These are phyloP conservation scores for Rhododendron griersonianum DNA, from an alignment of 148 eudicot genomes.

Conservation along the genomic window DNA sequence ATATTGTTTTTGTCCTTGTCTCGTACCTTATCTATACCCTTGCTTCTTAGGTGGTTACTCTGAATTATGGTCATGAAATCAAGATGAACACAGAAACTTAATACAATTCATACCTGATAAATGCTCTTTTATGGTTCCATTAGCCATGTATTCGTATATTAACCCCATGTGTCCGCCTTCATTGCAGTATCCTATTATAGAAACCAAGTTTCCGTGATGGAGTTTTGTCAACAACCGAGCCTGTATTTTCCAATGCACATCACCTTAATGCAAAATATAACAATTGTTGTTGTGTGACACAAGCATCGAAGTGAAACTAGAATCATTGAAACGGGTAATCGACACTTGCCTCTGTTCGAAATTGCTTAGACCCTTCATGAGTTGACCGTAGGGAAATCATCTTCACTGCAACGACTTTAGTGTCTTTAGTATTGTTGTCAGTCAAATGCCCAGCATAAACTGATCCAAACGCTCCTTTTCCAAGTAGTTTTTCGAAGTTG, in stretches of 20 bases:
- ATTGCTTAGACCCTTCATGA: slow-evolving; percentile 19
- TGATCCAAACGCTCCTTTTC: slow-evolving; percentile 33
- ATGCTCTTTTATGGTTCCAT: slow-evolving; percentile 7
- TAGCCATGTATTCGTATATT: slow-evolving; percentile 16
- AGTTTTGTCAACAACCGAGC: slow-evolving; percentile 15
- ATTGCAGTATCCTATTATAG: slow-evolving; percentile 24
- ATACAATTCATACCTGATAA: slow-evolving; percentile 11
- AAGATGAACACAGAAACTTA: not conserved
- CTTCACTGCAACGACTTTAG: not conserved
- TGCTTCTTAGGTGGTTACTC: not conserved
- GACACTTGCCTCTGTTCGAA: slow-evolving; percentile 19
- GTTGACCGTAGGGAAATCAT: not conserved
- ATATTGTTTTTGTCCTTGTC: not conserved
- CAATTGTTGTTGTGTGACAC: not conserved
- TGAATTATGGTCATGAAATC: not conserved
- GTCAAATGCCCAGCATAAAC: slow-evolving; percentile 18
- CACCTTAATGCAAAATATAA: not conserved
- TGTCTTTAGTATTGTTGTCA: not conserved
- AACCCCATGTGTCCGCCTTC: slow-evolving; percentile 15
- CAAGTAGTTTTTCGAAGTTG: not conserved
- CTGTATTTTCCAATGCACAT: not conserved
- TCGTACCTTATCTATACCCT: not conserved
- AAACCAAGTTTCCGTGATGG: slow-evolving; percentile 22
- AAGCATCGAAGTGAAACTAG: not conserved
- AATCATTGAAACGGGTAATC: no score